Evolutionary conservation across 768 basidiomycete species (phyloP).

Genomic region (Neoboletus magnificus): DNA sequence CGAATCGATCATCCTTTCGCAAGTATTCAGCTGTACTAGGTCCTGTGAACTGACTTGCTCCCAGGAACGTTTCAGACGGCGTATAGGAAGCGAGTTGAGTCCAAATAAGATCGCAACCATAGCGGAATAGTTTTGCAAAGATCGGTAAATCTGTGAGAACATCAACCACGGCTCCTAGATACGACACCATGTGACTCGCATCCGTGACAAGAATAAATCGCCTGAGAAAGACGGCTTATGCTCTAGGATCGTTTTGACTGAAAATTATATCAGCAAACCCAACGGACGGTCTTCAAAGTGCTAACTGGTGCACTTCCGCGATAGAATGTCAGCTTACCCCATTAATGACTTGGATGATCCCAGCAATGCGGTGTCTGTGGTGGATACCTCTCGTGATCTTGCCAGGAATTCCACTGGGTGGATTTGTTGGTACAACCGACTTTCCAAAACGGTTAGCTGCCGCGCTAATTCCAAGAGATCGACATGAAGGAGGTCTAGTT

Average conservation of each 20-base stretch:
- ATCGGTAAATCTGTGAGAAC: neutral
- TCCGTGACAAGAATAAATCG: neutral
- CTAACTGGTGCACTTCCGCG: neutral
- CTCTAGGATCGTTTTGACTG: neutral
- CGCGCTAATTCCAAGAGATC: neutral
- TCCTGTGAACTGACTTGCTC: neutral
- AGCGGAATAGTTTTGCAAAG: neutral
- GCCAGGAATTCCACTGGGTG: neutral
- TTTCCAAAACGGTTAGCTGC: neutral
- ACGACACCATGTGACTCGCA: neutral
- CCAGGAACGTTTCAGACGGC: neutral
- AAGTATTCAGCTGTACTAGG: neutral
- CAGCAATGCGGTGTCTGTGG: neutral
- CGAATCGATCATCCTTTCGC: neutral
- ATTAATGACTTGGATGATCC: neutral
- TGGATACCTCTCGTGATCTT: neutral
- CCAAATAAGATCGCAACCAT: neutral
- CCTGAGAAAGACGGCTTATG: neutral
- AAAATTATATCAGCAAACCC: neutral
- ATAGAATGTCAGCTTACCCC: neutral
- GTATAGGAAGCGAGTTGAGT: neutral
- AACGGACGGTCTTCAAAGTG: neutral
- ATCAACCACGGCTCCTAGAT: neutral
- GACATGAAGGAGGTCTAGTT: neutral
- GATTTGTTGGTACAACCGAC: neutral